Evolutionary conservation across 192 early-diverging fungal species (phyloP).

Genomic region (Entophlyctis luteolus): DNA sequence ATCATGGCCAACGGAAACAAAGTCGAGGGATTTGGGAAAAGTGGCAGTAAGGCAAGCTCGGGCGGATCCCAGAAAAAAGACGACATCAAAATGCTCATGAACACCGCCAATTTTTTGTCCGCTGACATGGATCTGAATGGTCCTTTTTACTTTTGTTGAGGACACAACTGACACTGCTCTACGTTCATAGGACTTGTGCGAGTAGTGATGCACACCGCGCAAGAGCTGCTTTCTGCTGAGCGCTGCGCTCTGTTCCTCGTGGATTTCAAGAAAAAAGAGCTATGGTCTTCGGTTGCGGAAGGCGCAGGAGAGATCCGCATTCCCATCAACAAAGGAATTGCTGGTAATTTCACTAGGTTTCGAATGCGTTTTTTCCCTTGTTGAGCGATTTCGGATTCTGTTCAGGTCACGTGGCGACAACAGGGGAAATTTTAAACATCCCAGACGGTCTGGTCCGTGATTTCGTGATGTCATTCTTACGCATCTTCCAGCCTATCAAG

Average conservation of each 20-base stretch:
- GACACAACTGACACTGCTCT: background rate
- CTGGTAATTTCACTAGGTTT: slow-evolving; percentile 20
- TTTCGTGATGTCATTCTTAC: background rate
- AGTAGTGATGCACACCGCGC: slow-evolving; percentile 50
- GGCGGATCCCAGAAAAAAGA: slow-evolving; percentile 29
- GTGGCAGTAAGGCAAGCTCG: background rate
- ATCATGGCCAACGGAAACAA: slow-evolving; percentile 21
- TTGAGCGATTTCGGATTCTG: background rate
- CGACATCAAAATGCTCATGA: slow-evolving; percentile 44
- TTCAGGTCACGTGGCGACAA: slow-evolving; percentile 43
- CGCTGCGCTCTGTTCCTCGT: slow-evolving; percentile 48
- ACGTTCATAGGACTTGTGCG: slow-evolving; percentile 33
- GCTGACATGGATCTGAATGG: slow-evolving; percentile 46
- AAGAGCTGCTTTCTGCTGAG: slow-evolving; percentile 48
- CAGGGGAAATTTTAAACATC: slow-evolving; percentile 46
- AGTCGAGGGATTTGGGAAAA: background rate
- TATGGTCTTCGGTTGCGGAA: slow-evolving; percentile 54
- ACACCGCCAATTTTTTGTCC: slow-evolving; percentile 44
- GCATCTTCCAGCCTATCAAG: slow-evolving; percentile 39
- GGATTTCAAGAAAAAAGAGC: slow-evolving; percentile 43
- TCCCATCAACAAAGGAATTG: slow-evolving; percentile 49
- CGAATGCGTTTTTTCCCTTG: background rate
- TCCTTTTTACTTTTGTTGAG: background rate
- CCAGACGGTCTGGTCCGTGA: slow-evolving; percentile 39
- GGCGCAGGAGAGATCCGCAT: slow-evolving; percentile 51